These are phyloP conservation scores for Neurospora pannonica DNA, from an alignment of 495 filamentous ascomycete species.

Conservation along the genomic window DNA sequence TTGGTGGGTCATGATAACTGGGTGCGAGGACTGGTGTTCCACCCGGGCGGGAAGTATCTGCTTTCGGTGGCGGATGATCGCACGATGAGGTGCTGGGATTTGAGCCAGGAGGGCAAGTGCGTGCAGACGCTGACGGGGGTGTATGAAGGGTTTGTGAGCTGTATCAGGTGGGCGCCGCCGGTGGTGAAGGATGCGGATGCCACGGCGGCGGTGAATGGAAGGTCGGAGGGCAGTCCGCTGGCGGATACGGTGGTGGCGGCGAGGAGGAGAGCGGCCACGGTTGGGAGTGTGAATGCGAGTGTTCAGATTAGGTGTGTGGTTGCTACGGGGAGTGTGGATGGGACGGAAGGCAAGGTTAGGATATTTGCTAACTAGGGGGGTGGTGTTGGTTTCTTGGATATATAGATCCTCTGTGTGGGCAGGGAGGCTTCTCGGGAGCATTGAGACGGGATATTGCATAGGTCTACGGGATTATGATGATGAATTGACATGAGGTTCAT, in stretches of 20 bases:
- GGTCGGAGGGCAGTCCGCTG: not conserved
- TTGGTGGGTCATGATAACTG: conserved; percentile 88
- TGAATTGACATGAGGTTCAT: not conserved
- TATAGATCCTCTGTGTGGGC: not conserved
- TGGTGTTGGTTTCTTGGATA: not conserved
- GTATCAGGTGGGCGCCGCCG: conserved; percentile 7
- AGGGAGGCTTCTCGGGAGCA: not conserved
- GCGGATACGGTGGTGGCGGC: not conserved
- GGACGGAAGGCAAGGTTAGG: conserved; percentile 7
- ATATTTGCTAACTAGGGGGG: conserved; percentile 6
- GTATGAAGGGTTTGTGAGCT: conserved; percentile 12
- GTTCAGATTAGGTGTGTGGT: conserved; percentile 7
- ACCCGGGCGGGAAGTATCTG: conserved; percentile 85
- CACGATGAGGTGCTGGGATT: conserved; percentile 85
- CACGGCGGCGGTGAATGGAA: not conserved
- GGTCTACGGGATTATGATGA: not conserved
- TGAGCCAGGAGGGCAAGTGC: conserved; percentile 79
- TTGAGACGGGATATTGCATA: not conserved
- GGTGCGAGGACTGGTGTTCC: conserved; percentile 75
- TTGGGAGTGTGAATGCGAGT: not conserved
- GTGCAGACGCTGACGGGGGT: conserved; percentile 43
- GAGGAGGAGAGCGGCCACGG: not conserved
- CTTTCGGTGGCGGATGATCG: conserved; percentile 77
- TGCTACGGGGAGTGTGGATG: conserved; percentile 11
- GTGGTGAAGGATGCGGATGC: conserved; percentile 4